These are phyloP conservation scores for Panaeolus papilionaceus DNA, from an alignment of 768 basidiomycete species.

Conservation along the genomic window DNA sequence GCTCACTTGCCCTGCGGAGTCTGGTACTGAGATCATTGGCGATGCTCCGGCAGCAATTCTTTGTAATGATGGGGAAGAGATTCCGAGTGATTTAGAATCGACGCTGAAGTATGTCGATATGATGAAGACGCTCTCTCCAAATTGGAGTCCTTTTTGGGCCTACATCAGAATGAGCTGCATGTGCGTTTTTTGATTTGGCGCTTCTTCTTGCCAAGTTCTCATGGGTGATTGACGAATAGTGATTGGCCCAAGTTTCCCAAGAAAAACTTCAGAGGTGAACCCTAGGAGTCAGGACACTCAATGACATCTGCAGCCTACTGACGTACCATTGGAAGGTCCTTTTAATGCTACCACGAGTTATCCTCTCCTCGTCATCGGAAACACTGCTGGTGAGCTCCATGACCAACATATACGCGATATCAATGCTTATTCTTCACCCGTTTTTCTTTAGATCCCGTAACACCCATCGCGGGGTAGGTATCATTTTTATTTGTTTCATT, in stretches of 20 bases:
- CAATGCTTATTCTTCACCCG: neutral
- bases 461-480: conserved; percentile 34
- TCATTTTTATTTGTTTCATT: neutral
- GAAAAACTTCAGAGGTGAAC: conserved; percentile 28
- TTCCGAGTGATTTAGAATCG: conserved; percentile 35
- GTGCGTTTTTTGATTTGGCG: neutral
- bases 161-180: neutral
- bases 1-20: conserved; percentile 39
- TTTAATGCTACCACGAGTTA: conserved; percentile 44
- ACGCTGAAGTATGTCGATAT: conserved; percentile 23
- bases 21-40: conserved; percentile 21
- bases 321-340: conserved; percentile 21
- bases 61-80: conserved; percentile 42
- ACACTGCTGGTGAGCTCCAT: conserved; percentile 40
- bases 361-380: conserved; percentile 47
- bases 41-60: conserved; percentile 30
- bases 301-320: neutral
- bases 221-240: neutral
- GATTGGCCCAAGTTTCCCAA: conserved; percentile 4
- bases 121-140: conserved; percentile 11
- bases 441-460: conserved; percentile 35
- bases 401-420: neutral
- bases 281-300: neutral
- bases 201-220: neutral
- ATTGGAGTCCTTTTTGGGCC: neutral